Evolutionary conservation across 257 asterid species (phyloP).

Genomic region (Solanum pinnatisectum): DNA sequence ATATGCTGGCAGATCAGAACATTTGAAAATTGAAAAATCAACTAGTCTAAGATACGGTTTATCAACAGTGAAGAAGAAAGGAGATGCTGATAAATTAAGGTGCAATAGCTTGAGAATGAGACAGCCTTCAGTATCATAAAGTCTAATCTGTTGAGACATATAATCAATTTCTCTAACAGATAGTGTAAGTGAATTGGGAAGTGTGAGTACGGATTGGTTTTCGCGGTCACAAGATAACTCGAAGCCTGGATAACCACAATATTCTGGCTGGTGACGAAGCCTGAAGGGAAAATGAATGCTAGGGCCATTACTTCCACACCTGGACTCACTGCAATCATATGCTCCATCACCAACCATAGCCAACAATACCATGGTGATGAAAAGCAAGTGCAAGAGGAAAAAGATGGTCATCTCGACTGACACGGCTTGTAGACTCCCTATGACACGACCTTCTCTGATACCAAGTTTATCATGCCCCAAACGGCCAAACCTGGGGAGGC

Average conservation of each 20-base stretch:
- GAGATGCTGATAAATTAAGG: neutral
- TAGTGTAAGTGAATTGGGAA: neutral
- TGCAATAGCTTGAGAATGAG: neutral
- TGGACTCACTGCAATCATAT: neutral
- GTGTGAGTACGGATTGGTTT: neutral
- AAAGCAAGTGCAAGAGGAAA: neutral
- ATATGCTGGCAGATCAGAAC: neutral
- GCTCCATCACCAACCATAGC: neutral
- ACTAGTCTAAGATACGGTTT: neutral
- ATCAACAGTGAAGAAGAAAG: neutral
- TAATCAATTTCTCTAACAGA: neutral
- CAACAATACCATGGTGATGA: neutral
- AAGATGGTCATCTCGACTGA: neutral
- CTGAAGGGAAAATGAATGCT: conserved; percentile 3
- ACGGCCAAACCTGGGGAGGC: too few relatives aligned
- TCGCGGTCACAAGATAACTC: neutral
- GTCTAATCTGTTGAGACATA: neutral
- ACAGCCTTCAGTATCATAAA: neutral
- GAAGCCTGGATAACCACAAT: conserved; percentile 6
- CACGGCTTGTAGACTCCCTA: neutral
- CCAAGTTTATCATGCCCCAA: neutral
- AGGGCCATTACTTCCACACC: neutral
- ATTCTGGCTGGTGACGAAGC: neutral
- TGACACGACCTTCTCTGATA: fast-evolving
- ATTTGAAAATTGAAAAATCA: neutral